Conservation (phyloP, 2,329 filamentous ascomycete species). For the Cladobotryum protrusum region DNA sequence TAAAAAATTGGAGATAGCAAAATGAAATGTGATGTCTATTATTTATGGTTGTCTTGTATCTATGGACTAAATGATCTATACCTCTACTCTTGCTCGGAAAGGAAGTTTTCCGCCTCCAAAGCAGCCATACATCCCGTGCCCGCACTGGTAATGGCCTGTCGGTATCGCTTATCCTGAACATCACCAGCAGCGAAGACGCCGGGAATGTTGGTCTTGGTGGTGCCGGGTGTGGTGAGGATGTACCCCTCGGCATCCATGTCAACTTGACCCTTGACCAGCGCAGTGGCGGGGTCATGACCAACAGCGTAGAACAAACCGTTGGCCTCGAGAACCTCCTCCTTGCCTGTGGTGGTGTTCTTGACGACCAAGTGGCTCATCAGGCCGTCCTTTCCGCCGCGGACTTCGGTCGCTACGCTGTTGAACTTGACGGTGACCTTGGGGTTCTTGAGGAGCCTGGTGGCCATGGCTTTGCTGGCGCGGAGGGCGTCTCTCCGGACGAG, state of each 20-base stretch:
- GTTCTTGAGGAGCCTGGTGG: slow-evolving; percentile 71
- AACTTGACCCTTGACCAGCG: slow-evolving; percentile 85
- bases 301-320: slow-evolving; percentile 97
- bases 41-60: not conserved
- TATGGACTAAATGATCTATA: not conserved
- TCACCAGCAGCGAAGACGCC: slow-evolving; percentile 96
- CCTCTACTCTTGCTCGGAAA: slow-evolving; percentile 62
- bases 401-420: slow-evolving; percentile 74
- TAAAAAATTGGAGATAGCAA: not conserved
- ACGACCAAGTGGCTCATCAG: slow-evolving; percentile 85
- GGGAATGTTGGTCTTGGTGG: slow-evolving; percentile 77
- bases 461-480: slow-evolving; percentile 87
- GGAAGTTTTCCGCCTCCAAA: slow-evolving; percentile 89
- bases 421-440: slow-evolving; percentile 88
- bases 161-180: slow-evolving; percentile 97
- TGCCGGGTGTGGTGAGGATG: slow-evolving; percentile 81
- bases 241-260: slow-evolving; percentile 88
- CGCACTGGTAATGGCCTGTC: slow-evolving; percentile 95
- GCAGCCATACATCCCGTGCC: slow-evolving; percentile 94
- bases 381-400: slow-evolving; percentile 77
- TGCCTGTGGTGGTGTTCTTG: slow-evolving; percentile 69
- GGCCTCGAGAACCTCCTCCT: slow-evolving; percentile 77
- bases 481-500: slow-evolving; percentile 83
- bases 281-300: slow-evolving; percentile 88
- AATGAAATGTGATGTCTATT: not conserved